Evolutionary conservation across 2,329 filamentous ascomycete genomes (phyloP).

Genomic region (Clonostachys rosea): DNA sequence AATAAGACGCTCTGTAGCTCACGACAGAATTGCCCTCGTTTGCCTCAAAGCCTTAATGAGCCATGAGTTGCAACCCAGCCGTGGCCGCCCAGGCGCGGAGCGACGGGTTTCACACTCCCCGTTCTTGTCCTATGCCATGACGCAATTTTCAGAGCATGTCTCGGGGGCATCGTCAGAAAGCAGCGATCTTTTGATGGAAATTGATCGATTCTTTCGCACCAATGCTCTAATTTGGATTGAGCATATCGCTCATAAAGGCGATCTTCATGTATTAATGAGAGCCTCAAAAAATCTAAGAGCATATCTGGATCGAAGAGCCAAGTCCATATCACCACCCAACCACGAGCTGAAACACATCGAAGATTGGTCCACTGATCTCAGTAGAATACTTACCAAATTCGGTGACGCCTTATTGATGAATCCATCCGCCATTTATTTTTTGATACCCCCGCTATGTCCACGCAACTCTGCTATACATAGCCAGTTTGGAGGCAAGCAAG

Average conservation of each 20-base stretch:
- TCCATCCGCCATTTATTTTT: constrained; percentile 23
- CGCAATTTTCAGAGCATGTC: constrained; percentile 17
- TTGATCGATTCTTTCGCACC: constrained; percentile 15
- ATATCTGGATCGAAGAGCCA: constrained; percentile 13
- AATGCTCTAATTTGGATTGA: constrained; percentile 22
- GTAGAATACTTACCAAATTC: constrained; percentile 22
- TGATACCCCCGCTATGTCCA: constrained; percentile 28
- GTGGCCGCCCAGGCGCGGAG: neutral
- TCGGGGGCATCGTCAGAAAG: constrained; percentile 6
- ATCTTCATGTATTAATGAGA: constrained; percentile 12
- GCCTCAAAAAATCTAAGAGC: constrained; percentile 13
- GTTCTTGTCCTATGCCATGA: constrained; percentile 14
- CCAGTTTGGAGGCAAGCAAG: constrained; percentile 5
- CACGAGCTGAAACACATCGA: constrained; percentile 12
- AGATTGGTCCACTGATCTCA: constrained; percentile 22
- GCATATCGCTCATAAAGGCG: constrained; percentile 9
- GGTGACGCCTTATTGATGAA: constrained; percentile 12
- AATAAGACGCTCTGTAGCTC: constrained; percentile 9
- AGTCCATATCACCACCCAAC: constrained; percentile 12
- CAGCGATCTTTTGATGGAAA: constrained; percentile 9
- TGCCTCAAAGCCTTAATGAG: constrained; percentile 14
- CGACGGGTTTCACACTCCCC: neutral
- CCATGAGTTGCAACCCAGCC: constrained; percentile 10
- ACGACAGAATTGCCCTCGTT: constrained; percentile 14
- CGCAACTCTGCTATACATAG: constrained; percentile 7